Evolutionary conservation across 2,329 filamentous ascomycete species (phyloP), one percentile per base, ranked within the genome.

Genomic region (Microsporum canis): DNA sequence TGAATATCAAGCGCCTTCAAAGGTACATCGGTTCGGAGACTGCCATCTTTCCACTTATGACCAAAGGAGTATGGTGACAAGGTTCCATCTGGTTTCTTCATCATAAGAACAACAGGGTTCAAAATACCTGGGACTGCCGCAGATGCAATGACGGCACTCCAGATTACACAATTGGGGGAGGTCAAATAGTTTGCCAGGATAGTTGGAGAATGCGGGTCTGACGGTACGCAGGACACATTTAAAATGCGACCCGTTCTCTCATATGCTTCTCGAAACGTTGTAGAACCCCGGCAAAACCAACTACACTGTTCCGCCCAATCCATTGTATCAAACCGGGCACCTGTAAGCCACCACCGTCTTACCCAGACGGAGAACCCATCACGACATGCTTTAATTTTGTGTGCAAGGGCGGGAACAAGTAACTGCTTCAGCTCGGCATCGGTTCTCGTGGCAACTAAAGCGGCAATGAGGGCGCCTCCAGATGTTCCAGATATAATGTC

Each of bases 41-140:
- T 94, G 59, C 94, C 94, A 72, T 99, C 94, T 75, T 99, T 99
- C 94, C 94, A 99, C 76, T 97, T 97, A 78, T 97, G 91, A 0
- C 94, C 94, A 71, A 99, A 99, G 0, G 89, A 95, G 74, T 96
- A 99, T 0, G 94, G 94, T 0, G 85, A 84, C 3, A 99, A 79
- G 1, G 80, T 85, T 0, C 91, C 91, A 63, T 91, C 83, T 17
- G 81, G 79, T 59, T 82, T 88, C 77, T 95, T 96, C 79, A 85
- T 85, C 86, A 96, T 91, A 79, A 89, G 89, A 5, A 99, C 84
- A 0, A 99, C 92, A 0, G 94, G 94, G 70, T 97, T 97, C 39
- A 97, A 78, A 61, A 99, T 97, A 1, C 94, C 94, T 0, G 94
- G 94, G 0, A 99, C 94, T 3, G 94, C 94, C 3, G 94, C 94